phyloP scores from a whole-genome alignment of 2,329 filamentous ascomycete genomes.

The Stagonosporopsis cucurbitacearum region DNA sequence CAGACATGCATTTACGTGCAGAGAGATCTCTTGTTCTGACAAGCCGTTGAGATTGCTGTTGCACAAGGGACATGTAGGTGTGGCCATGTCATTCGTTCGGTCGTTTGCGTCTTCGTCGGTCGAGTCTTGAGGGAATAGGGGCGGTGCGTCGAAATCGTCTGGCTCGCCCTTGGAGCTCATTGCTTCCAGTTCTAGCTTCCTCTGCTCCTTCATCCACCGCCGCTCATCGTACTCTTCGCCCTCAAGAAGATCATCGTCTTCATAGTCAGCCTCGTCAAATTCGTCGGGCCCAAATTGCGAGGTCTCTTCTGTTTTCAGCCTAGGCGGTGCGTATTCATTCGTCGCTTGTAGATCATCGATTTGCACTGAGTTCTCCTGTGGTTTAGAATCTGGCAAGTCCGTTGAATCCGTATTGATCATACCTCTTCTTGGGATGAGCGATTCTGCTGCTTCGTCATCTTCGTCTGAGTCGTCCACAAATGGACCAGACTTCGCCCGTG shows the following conservation, averaged over 20 bases:
- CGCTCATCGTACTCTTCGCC: constrained; percentile 60
- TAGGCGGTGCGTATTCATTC: constrained; percentile 20
- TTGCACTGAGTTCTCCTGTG: constrained; percentile 21
- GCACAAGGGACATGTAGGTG: constrained; percentile 77
- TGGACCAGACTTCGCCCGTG: constrained; percentile 59
- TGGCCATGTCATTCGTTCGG: constrained; percentile 26
- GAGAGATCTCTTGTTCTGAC: constrained; percentile 68
- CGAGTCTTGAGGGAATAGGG: constrained; percentile 40
- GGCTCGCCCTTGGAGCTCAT: constrained; percentile 44
- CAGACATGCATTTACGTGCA: constrained; percentile 91
- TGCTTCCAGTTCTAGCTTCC: constrained; percentile 59
- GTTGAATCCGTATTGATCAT: constrained; percentile 24
- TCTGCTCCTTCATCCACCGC: constrained; percentile 77
- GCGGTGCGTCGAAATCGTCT: constrained; percentile 61
- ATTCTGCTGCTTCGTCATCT: constrained; percentile 41
- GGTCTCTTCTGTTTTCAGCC: constrained; percentile 58
- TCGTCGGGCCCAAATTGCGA: constrained; percentile 55
- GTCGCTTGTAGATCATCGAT: constrained; percentile 17
- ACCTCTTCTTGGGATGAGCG: constrained; percentile 27
- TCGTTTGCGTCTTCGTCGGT: constrained; percentile 12
- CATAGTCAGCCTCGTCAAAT: constrained; percentile 62
- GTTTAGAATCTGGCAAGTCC: constrained; percentile 31
- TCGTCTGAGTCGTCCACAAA: constrained; percentile 77
- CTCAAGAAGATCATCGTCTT: constrained; percentile 65
- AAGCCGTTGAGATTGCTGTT: constrained; percentile 65